A percentile compares a stretch with the other conserved stretches of the same genome.
Conservation (phyloP, 2,329 filamentous ascomycete species). For the Allantophomopsis lycopodina region DNA sequence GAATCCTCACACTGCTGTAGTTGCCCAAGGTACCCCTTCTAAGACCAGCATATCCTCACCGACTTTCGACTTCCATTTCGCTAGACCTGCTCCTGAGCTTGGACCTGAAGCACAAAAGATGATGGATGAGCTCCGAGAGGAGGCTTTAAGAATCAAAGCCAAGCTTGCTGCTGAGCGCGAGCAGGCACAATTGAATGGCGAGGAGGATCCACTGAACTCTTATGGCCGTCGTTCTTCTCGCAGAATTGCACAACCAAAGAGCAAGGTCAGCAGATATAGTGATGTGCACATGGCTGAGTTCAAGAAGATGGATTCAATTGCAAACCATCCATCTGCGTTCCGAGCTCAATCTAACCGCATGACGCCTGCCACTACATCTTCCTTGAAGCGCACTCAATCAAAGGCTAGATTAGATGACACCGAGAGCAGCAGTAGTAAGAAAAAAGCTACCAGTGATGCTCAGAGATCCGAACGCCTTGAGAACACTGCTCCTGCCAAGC, state of each 20-base stretch:
- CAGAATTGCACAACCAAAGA: constrained; percentile 68
- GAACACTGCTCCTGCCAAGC: constrained; percentile 43
- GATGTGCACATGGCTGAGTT: constrained; percentile 79
- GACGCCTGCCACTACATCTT: constrained; percentile 30
- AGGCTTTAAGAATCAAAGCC: constrained; percentile 58
- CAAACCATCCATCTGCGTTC: constrained; percentile 69
- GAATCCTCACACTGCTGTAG: constrained; percentile 23
- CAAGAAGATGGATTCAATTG: constrained; percentile 97
- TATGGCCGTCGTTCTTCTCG: constrained; percentile 33
- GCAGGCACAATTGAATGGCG: constrained; percentile 33
- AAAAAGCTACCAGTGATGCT: constrained; percentile 1
- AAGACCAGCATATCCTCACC: constrained; percentile 40
- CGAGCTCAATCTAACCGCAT: constrained; percentile 40
- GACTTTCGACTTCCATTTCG: constrained; percentile 52
- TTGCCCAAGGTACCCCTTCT: constrained; percentile 47
- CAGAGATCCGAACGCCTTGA: constrained; percentile 11
- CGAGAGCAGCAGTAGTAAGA: constrained; percentile 29
- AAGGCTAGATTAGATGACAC: constrained; percentile 54
- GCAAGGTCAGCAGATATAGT: constrained; percentile 68
- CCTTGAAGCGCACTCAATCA: constrained; percentile 35
- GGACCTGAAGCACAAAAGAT: constrained; percentile 46
- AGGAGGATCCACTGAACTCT: constrained; percentile 15
- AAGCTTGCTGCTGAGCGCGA: constrained; percentile 50
- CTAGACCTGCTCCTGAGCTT: constrained; percentile 37
- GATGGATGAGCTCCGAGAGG: constrained; percentile 55